Evolutionary conservation across 441 rosid species (phyloP).

Genomic region (Capsella rubella): DNA sequence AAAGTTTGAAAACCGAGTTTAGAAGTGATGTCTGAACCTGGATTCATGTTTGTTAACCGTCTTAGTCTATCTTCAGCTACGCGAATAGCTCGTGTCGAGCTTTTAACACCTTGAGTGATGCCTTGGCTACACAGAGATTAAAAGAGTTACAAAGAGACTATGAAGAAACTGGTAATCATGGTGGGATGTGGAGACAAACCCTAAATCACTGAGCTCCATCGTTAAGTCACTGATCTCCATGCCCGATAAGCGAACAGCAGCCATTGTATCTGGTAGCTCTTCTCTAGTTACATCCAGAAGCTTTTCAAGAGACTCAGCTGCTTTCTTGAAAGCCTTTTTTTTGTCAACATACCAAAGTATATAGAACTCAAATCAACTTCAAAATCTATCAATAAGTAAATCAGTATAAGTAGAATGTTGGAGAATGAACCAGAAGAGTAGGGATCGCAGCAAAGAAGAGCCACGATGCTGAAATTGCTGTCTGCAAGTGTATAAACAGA

Average conservation of each 20-base stretch:
- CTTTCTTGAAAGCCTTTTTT: constrained; percentile 74
- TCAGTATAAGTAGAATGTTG: not conserved
- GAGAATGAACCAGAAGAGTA: constrained; percentile 64
- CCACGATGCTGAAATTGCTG: constrained; percentile 82
- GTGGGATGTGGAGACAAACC: constrained; percentile 51
- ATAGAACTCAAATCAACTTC: not conserved
- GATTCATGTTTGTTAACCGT: constrained; percentile 54
- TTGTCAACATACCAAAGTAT: constrained; percentile 10
- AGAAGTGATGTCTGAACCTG: constrained; percentile 51
- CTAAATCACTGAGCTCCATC: constrained; percentile 87
- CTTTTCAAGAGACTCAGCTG: constrained; percentile 86
- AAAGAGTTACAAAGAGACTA: not conserved
- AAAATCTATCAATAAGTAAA: not conserved
- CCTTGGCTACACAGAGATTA: constrained; percentile 61
- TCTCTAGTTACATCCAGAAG: constrained; percentile 85
- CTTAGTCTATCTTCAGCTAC: constrained; percentile 86
- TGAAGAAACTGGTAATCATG: not conserved
- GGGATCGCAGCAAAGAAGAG: constrained; percentile 88
- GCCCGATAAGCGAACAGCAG: constrained; percentile 81
- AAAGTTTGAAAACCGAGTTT: not conserved
- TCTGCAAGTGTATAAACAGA: constrained; percentile 48
- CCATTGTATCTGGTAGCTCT: constrained; percentile 95
- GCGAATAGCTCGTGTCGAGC: constrained; percentile 79
- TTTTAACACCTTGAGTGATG: constrained; percentile 82
- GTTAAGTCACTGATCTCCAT: constrained; percentile 97